phyloP scores from a whole-genome alignment of 352 stramenopile genomes.

The Aphanomyces astaci region DNA sequence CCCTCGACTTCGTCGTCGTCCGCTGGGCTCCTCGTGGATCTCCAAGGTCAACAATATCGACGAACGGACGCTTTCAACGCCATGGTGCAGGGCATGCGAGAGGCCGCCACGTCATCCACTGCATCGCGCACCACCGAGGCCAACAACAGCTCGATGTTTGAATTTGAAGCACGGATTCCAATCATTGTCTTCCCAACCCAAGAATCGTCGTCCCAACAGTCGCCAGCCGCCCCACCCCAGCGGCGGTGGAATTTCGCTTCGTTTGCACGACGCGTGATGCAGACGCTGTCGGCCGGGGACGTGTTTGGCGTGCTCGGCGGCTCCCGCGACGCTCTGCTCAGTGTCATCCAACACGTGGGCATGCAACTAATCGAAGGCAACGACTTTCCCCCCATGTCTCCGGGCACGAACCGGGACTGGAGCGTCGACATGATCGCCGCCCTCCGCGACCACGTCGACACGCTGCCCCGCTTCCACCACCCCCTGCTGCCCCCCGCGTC shows the following conservation, averaged over 20 bases:
- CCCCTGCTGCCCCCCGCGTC: conserved; percentile 23
- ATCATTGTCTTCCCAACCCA: neutral
- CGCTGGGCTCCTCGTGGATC: neutral
- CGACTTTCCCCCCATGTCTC: conserved; percentile 52
- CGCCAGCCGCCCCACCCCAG: neutral
- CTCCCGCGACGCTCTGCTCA: conserved; percentile 41
- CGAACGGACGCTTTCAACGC: neutral
- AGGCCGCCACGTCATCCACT: neutral
- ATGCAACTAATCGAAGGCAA: conserved; percentile 51
- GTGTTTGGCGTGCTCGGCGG: conserved; percentile 48
- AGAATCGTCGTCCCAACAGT: neutral
- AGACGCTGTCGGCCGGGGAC: conserved; percentile 39
- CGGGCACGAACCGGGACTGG: conserved; percentile 48
- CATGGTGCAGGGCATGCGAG: neutral
- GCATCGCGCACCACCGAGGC: no score
- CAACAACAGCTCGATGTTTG: no score
- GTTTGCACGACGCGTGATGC: conserved; percentile 39
- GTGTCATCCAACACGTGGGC: conserved; percentile 47
- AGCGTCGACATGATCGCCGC: conserved; percentile 39
- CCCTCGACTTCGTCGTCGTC: neutral
- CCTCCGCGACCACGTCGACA: conserved; percentile 36
- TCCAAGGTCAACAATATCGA: neutral
- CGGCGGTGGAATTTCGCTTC: conserved; percentile 49
- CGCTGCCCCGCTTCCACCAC: conserved; percentile 30
- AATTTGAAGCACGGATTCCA: conserved; percentile 21